Base-by-base conservation (phyloP, 2,329 filamentous ascomycete species). In the Paraphoma chrysanthemicola region DNA sequence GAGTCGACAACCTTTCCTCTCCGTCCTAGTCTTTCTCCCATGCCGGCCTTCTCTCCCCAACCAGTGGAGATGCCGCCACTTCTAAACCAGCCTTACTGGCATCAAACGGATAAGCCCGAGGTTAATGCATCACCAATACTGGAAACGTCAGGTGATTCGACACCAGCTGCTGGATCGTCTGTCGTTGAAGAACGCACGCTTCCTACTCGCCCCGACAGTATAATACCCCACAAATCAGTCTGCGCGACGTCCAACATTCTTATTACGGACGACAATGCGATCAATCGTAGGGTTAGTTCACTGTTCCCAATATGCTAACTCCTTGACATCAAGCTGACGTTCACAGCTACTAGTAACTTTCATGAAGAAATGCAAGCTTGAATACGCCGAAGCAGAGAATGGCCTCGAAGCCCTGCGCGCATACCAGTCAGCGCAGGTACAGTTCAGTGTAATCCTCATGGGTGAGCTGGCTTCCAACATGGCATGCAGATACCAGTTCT, bases 181-280 rank as follows among this genome's bases (percentile, higher is more conserved):
- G 5, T n/a, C n/a, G 5, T 17, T 5, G 14, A 42, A 42, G 4
- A 42, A 16, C 16, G 39, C 10, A 31, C 36, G 2, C 14, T 29
- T 36, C n/a, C 29, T 1, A 28, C 28, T 16, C 47, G 18, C 9
- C 44, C 17, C 16, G 41, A 29, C 18, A 42, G 12, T 42, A 28
- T 17, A 33, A 17, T 36, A 47, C 44, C 44, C 12, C 6, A 28
- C 18, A 47, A 47, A 47, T 36, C 44, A 47, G 28, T 36, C 28
- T 31, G 16, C 44, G 29, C 12, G n/a, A 47, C 28, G 30, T 38
- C 4, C 56, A 60, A 4, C 56, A 65, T 77, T 0, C 68, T 79
- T 0, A 70, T 79, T 1, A 72, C 74, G 0, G 77, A 79, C 45
- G 77, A 79, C 44, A 79, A 79, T 36, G n/a, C 57, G 1, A 67